Percentiles rank a stretch among this genome's conserved stretches.
These are phyloP conservation scores for Daldinia loculata DNA, from an alignment of 495 filamentous ascomycete genomes.

Conservation along the genomic window DNA sequence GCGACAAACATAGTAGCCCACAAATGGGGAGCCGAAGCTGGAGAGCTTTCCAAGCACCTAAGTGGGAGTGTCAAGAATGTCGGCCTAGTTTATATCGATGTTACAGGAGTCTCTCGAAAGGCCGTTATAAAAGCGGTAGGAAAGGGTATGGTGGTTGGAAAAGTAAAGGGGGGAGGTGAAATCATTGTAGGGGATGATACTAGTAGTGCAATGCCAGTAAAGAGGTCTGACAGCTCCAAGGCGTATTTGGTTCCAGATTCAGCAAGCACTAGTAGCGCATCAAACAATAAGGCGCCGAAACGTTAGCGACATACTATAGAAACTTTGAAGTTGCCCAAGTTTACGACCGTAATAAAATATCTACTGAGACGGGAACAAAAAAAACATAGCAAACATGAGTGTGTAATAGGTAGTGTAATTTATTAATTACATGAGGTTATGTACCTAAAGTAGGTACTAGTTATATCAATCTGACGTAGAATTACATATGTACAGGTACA, in stretches of 20 bases:
- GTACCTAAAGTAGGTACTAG: neutral
- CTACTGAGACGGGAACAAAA: neutral
- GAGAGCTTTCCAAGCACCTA: slow-evolving; percentile 72
- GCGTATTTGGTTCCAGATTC: slow-evolving; percentile 23
- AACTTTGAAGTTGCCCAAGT: neutral
- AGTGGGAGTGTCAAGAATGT: slow-evolving; percentile 94
- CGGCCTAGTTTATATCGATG: slow-evolving; percentile 97
- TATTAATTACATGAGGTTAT: neutral
- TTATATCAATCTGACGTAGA: neutral
- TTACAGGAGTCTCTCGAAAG: slow-evolving; percentile 84
- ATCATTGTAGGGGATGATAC: slow-evolving; percentile 85
- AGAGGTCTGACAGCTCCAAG: slow-evolving; percentile 14
- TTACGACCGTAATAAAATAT: slow-evolving; percentile 7
- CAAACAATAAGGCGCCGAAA: slow-evolving; percentile 30
- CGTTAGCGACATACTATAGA: slow-evolving; percentile 9
- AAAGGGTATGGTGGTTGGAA: slow-evolving; percentile 97
- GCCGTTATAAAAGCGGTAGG: slow-evolving; percentile 93
- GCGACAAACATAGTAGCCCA: slow-evolving; percentile 84
- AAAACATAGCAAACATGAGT: neutral
- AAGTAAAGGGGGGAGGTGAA: slow-evolving; percentile 84
- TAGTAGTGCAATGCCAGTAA: slow-evolving; percentile 51
- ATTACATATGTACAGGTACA: neutral
- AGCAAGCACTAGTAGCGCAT: slow-evolving; percentile 29
- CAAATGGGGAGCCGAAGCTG: slow-evolving; percentile 84
- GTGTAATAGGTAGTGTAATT: neutral